These are phyloP conservation scores for Artomyces pyxidatus DNA, from an alignment of 768 basidiomycete genomes.

Conservation along the genomic window DNA sequence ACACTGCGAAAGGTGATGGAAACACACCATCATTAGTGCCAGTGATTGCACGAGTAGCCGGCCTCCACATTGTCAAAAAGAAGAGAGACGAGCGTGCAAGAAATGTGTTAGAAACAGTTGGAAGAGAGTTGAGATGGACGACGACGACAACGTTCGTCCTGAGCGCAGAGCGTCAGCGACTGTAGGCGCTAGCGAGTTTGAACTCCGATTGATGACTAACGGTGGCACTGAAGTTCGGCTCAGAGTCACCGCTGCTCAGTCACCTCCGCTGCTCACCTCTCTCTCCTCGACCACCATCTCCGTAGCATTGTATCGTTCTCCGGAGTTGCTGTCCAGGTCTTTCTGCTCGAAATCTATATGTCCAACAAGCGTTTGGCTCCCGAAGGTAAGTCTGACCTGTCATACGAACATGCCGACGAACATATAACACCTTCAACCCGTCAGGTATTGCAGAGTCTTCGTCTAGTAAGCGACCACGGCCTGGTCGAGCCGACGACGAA, in stretches of 20 bases:
- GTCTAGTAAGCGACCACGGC: conserved; percentile 34
- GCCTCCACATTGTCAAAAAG: conserved; percentile 65
- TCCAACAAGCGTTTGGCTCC: conserved; percentile 13
- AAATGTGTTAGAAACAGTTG: conserved; percentile 13
- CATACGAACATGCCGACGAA: background rate
- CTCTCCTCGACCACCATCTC: background rate
- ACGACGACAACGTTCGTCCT: conserved; percentile 9
- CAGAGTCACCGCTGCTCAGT: background rate
- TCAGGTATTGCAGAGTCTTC: conserved; percentile 20
- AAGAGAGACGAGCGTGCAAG: conserved; percentile 1
- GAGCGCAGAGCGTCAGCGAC: background rate
- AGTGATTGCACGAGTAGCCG: conserved; percentile 81
- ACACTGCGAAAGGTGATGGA: background rate
- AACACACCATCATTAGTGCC: conserved; percentile 86
- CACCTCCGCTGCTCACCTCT: background rate
- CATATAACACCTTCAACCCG: background rate
- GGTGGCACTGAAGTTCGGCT: background rate
- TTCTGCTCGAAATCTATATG: background rate
- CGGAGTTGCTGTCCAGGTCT: background rate
- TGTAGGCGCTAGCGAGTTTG: no score
- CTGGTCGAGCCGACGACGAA: conserved; percentile 43
- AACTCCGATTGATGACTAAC: conserved; percentile 14
- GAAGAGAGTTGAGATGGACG: conserved; percentile 12
- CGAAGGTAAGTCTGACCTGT: conserved; percentile 19
- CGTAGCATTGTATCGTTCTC: background rate